Percentiles rank a stretch among this genome's conserved stretches.
Evolutionary conservation across 345 rosid species (phyloP).

Genomic region (Schrenkiella parvula): DNA sequence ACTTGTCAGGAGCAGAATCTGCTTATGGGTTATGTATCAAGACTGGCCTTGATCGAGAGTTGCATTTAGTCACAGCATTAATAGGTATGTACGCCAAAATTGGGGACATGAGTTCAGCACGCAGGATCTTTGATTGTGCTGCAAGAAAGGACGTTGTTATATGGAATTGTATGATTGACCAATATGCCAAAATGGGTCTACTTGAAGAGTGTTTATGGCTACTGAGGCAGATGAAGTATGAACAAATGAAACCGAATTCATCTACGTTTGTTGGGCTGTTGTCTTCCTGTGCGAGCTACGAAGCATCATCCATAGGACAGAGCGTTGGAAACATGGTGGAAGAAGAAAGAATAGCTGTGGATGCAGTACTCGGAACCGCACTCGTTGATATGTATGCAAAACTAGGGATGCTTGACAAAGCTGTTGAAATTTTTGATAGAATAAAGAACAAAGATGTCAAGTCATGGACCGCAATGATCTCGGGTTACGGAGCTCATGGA

Average conservation of each 20-base stretch:
- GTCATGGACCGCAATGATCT: conserved; percentile 62
- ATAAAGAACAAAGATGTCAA: conserved; percentile 53
- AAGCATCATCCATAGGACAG: conserved; percentile 37
- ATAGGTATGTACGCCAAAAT: conserved; percentile 47
- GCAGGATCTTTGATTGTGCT: conserved; percentile 43
- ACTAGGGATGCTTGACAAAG: conserved; percentile 50
- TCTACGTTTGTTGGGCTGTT: conserved; percentile 52
- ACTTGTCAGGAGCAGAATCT: conserved; percentile 37
- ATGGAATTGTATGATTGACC: conserved; percentile 70
- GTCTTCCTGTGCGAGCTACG: conserved; percentile 48
- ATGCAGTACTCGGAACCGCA: conserved; percentile 56
- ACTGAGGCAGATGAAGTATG: conserved; percentile 46
- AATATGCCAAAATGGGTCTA: conserved; percentile 48
- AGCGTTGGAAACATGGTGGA: conserved; percentile 35
- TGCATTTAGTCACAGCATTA: conserved; percentile 49
- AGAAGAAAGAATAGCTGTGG: conserved; percentile 42
- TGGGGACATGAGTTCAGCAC: conserved; percentile 38
- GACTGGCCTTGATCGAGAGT: conserved; percentile 38
- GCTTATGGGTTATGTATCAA: conserved; percentile 49
- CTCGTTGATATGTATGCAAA: conserved; percentile 62
- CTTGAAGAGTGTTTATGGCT: conserved; percentile 48
- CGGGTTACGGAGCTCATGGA: conserved; percentile 58
- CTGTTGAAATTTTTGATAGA: conserved; percentile 40
- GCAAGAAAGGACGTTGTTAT: conserved; percentile 44
- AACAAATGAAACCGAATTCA: conserved; percentile 44